Conservation (phyloP, 768 basidiomycete species). For the Calocybe cyanea region DNA sequence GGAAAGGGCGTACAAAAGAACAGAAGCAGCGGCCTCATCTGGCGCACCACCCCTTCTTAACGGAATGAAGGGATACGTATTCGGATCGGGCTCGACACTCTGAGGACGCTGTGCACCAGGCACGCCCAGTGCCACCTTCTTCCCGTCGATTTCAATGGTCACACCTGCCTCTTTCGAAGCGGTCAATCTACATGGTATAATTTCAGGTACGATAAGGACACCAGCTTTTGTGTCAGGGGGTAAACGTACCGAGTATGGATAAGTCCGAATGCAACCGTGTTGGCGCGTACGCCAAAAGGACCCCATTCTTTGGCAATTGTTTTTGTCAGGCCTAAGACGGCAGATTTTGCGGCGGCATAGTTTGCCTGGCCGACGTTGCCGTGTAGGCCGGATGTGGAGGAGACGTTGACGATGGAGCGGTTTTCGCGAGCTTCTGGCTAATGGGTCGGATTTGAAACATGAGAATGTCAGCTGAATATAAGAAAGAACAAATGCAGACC, state of each 20-base stretch:
- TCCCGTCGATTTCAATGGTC: conserved; percentile 75
- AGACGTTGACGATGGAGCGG: conserved; percentile 78
- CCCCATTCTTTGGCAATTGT: conserved; percentile 91
- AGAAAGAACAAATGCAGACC: conserved; percentile 21
- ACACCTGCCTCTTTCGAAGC: conserved; percentile 75
- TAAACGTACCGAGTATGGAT: conserved; percentile 65
- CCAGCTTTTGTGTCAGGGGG: neutral
- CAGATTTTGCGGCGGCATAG: conserved; percentile 78
- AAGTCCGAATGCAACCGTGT: conserved; percentile 75
- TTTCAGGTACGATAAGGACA: conserved; percentile 1
- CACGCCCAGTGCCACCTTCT: conserved; percentile 80
- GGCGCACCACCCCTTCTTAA: conserved; percentile 62
- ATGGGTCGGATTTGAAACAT: neutral
- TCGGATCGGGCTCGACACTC: conserved; percentile 22
- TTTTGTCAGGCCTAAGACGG: conserved; percentile 77
- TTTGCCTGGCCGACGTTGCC: conserved; percentile 86
- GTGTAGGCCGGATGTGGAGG: conserved; percentile 78
- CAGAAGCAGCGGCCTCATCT: conserved; percentile 72
- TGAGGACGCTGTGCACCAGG: conserved; percentile 48
- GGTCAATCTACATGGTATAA: conserved; percentile 49
- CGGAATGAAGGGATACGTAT: conserved; percentile 48
- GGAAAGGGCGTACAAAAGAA: conserved; percentile 64
- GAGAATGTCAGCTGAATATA: neutral
- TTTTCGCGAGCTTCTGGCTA: conserved; percentile 58
- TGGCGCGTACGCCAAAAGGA: conserved; percentile 73